These are phyloP conservation scores for Vigna radiata DNA, from an alignment of 306 rosid genomes.

Conservation along the genomic window DNA sequence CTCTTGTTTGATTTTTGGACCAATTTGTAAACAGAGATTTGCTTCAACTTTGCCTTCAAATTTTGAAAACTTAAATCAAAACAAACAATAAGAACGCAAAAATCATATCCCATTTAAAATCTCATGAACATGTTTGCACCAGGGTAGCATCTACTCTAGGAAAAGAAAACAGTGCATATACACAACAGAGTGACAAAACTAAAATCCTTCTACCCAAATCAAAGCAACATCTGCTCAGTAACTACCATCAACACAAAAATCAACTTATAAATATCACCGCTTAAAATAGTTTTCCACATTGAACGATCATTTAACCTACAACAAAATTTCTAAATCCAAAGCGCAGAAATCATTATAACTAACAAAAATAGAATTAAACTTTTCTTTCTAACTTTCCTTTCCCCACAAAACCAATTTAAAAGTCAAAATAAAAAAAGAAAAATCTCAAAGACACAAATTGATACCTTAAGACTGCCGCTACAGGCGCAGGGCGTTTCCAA, in stretches of 20 bases:
- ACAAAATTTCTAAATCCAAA: neutral
- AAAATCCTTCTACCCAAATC: neutral
- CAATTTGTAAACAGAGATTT: neutral
- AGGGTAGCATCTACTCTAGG: neutral
- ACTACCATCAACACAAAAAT: conserved; percentile 1
- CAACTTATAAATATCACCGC: neutral
- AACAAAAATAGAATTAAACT: neutral
- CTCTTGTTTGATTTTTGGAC: neutral
- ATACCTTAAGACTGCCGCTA: conserved; percentile 95
- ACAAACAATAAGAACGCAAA: neutral
- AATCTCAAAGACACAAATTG: neutral
- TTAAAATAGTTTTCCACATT: neutral
- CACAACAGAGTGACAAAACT: conserved; percentile 1
- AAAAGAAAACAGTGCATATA: neutral
- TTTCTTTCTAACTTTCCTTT: neutral
- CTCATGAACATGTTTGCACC: conserved; percentile 6
- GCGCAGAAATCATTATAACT: neutral
- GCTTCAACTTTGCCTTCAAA: neutral
- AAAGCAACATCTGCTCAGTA: neutral
- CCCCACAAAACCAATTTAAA: neutral
- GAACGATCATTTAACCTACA: conserved; percentile 16
- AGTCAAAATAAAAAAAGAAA: neutral
- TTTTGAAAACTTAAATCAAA: neutral
- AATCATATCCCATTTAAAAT: neutral
- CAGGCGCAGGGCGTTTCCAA: conserved; percentile 93